Base-by-base conservation (phyloP, 306 rosid genomes). In the Acacia acuminata region DNA sequence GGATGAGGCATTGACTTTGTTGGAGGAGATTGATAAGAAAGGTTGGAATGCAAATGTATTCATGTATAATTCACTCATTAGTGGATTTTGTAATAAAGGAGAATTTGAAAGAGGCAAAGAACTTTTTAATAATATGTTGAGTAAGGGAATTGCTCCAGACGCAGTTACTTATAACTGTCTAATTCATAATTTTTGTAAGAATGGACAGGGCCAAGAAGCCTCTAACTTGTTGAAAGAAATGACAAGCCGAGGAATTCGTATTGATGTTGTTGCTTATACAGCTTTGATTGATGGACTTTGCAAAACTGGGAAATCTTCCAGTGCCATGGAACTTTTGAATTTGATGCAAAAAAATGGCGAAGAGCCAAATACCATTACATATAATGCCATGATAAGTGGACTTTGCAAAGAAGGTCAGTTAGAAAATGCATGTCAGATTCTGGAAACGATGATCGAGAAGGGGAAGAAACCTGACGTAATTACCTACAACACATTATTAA, bases 211-310 rank as follows among this genome's bases (percentile, higher is more conserved):
- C 97, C 73, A 76, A 48, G 96, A 96, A 82, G 94, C 91, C 10
- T 85, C 86, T 0, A 51, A 43, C 4, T 84, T 92, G 96, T 45
- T 93, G 80, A 53, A 88, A 48, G 92, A 80, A 61, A 96, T 96
- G 99, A 82, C 67, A 1, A 50, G 82, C 16, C 73, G 67, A 45
- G 92, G 94, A 63, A 69, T 92, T 75, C 75, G 1, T 71, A 93
- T 90, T 10, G 96, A 93, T 86, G 87, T 88, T 48, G 80, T 91
- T 73, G 73, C 91, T 22, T 93, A 90, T 78, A 92, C 97, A 1
- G 74, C 85, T 80, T 84, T 93, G 65, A 87, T 89, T 63, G 91
- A 92, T 7, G 97, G 98, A 55, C 98, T 96, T 79, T 92, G 87
- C 91, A 92, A 91, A 80, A 78, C 77, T 38, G 94, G 94, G 81